Base-by-base conservation (phyloP, 1,284 basidiomycete genomes). In the Leccinum subrobustum region DNA sequence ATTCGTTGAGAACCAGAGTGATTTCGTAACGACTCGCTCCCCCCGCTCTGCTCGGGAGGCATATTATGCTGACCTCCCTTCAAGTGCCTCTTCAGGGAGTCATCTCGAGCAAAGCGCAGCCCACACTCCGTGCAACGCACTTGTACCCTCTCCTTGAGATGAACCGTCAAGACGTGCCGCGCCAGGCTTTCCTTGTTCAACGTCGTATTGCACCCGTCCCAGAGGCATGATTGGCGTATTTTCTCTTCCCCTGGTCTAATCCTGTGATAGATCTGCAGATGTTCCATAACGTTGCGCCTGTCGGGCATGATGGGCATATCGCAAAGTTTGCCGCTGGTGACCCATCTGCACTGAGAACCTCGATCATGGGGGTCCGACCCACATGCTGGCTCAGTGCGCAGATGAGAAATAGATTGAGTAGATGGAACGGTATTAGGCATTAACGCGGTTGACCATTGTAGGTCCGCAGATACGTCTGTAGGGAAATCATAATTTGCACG, bases 171-270 rank as follows among this genome's bases (percentile, higher is more conserved):
- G 27, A 70, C 62, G 23, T 73, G 68, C 6, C 68, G 66, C 9
- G 56, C 56, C 4, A 70, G 42, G 33, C 71, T 73, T 44, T 73
- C 71, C 18, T 60, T 70, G 7, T 73, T 70, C 60, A 70, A 56
- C 2, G 2, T 27, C 27, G 18, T 61, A 9, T 1, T 29, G 23
- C 68, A 72, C 2, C 25, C 27, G 1, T 61, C 50, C 68, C 70
- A 70, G 6, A n/a, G 6, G 52, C 68, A 70, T 4, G 4, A 8
- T 44, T 59, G 58, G 1, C 59, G 61, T 4, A 48, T 12, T 3
- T 73, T 70, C 8, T 73, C 71, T 4, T 70, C 61, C 2, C 71
- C 62, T 0, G 64, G 35, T 33, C n/a, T 57, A 44, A 70, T 56
- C 1, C 52, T 53, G 25, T 70, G 70, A 0, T 1, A 4, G 0